These are phyloP conservation scores for Suillus lakei DNA, from an alignment of 768 basidiomycete species.

Conservation along the genomic window DNA sequence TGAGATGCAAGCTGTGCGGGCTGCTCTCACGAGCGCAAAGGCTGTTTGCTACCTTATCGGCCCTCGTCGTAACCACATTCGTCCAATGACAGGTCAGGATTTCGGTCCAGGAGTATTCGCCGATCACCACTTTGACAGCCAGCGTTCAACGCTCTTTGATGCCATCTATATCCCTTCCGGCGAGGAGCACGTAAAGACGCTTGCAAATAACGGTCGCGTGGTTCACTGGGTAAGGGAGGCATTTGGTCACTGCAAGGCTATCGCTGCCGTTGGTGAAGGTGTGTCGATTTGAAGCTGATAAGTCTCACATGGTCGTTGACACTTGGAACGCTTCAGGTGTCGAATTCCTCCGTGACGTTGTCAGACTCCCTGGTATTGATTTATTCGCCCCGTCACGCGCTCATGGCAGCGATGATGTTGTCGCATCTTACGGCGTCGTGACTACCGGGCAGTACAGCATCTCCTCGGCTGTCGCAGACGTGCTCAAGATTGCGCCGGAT, in stretches of 20 bases:
- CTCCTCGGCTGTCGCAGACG: slow-evolving; percentile 43
- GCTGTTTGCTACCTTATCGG: slow-evolving; percentile 72
- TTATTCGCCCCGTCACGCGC: slow-evolving; percentile 37
- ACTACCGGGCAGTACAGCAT: slow-evolving; percentile 58
- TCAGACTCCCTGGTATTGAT: slow-evolving; percentile 50
- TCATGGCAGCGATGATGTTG: slow-evolving; percentile 42
- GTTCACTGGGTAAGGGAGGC: slow-evolving; percentile 88
- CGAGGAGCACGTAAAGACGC: slow-evolving; percentile 55
- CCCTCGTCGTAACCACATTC: slow-evolving; percentile 60
- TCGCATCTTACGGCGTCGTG: slow-evolving; percentile 64
- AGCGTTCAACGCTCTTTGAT: slow-evolving; percentile 85
- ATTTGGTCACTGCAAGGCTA: slow-evolving; percentile 85
- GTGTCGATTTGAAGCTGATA: slow-evolving; percentile 14
- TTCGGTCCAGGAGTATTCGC: slow-evolving; percentile 44
- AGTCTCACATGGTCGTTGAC: slow-evolving; percentile 6
- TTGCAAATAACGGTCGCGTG: slow-evolving; percentile 66
- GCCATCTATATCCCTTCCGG: slow-evolving; percentile 82
- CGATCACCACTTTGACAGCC: slow-evolving; percentile 78
- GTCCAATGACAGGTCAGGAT: slow-evolving; percentile 35
- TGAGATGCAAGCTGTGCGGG: slow-evolving; percentile 63
- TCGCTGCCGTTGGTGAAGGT: slow-evolving; percentile 79
- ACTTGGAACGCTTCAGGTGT: slow-evolving; percentile 43
- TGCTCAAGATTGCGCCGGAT: slow-evolving; percentile 45
- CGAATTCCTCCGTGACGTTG: slow-evolving; percentile 49
- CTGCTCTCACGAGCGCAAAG: slow-evolving; percentile 52